Conservation (phyloP, 108 stramenopile species). For the Pseudonitzschia delicatissima region DNA sequence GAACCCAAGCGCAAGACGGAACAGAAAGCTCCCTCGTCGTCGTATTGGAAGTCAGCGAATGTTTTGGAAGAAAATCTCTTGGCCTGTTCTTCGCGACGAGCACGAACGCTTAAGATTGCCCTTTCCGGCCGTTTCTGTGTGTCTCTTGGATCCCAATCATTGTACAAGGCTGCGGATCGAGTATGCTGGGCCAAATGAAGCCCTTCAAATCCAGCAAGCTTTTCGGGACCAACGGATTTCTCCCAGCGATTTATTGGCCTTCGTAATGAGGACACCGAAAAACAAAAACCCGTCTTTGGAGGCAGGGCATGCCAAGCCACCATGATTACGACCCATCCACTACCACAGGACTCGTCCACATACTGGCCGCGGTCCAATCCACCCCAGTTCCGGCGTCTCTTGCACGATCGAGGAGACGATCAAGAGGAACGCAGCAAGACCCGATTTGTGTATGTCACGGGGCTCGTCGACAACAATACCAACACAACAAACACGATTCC, state of each 20-base stretch:
- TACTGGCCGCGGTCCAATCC: conserved; percentile 71
- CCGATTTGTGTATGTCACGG: conserved; percentile 71
- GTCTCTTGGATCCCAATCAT: conserved; percentile 26
- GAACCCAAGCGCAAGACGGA: conserved; percentile 35
- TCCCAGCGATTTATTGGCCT: conserved; percentile 27
- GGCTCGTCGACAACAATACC: conserved; percentile 29
- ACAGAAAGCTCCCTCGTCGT: not conserved
- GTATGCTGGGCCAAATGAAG: conserved; percentile 28
- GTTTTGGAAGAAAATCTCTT: conserved; percentile 19
- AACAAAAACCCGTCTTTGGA: conserved; percentile 6
- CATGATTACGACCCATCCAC: conserved; percentile 41
- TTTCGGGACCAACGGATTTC: conserved; percentile 31
- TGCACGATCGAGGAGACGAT: conserved; percentile 28
- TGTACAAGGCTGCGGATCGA: conserved; percentile 47
- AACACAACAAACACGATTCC: not conserved
- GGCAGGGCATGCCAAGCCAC: conserved; percentile 17
- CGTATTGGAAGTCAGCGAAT: conserved; percentile 29
- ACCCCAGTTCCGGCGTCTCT: conserved; percentile 76
- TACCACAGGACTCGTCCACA: conserved; percentile 6
- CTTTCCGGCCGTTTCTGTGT: conserved; percentile 18
- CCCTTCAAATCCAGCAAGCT: conserved; percentile 18
- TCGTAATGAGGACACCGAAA: not conserved
- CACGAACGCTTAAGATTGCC: conserved; percentile 5
- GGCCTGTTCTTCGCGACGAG: conserved; percentile 12
- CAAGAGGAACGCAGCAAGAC: conserved; percentile 40